Evolutionary conservation across 192 early-diverging fungal species (phyloP).

Genomic region (Umbelopsis isabellina): DNA sequence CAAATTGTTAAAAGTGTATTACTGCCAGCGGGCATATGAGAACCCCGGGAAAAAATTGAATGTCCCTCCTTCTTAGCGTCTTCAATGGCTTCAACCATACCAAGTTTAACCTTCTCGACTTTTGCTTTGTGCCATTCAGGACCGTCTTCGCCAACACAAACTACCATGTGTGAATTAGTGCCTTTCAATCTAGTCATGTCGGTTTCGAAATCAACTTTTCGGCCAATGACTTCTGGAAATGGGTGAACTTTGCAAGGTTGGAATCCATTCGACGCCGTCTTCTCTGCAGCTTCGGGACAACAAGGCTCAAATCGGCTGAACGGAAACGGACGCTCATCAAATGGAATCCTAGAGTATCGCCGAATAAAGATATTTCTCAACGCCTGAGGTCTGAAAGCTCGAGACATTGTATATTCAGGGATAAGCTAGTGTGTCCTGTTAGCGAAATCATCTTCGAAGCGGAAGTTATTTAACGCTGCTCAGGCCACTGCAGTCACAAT

Average conservation of each 20-base stretch:
- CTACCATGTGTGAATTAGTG: conserved; percentile 34
- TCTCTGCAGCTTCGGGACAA: conserved; percentile 14
- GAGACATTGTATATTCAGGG: not conserved
- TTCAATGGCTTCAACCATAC: conserved; percentile 12
- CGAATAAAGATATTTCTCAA: not conserved
- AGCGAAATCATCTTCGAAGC: no score
- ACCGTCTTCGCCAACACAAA: conserved; percentile 35
- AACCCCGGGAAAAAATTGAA: no score
- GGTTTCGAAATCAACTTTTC: conserved; percentile 32
- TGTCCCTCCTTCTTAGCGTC: not conserved
- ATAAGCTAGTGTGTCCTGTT: not conserved
- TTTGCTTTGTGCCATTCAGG: conserved; percentile 40
- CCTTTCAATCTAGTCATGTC: conserved; percentile 22
- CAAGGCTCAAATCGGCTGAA: conserved; percentile 41
- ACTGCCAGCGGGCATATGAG: not conserved
- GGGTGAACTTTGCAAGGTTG: conserved; percentile 37
- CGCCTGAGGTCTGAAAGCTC: not conserved
- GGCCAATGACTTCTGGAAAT: conserved; percentile 35
- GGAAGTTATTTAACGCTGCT: no score
- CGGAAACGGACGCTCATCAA: conserved; percentile 34
- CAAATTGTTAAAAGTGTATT: conserved; percentile 9
- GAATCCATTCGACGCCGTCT: conserved; percentile 27
- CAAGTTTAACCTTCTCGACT: conserved; percentile 33
- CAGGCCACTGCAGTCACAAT: not conserved
- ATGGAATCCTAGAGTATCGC: conserved; percentile 30